Conservation (phyloP, 768 basidiomycete species). For the Boletus sp. region DNA sequence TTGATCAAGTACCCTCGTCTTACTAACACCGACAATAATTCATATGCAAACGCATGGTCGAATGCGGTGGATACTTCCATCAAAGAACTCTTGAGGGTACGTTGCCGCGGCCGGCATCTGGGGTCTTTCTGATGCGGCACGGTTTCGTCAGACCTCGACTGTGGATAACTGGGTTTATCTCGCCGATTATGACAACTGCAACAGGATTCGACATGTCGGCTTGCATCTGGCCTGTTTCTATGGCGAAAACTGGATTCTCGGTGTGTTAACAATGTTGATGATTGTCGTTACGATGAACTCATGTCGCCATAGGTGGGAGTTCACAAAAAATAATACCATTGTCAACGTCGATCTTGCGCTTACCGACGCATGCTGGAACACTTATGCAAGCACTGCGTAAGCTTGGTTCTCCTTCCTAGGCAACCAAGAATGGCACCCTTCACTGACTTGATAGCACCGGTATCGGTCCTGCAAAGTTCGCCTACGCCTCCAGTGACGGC, state of each 20-base stretch:
- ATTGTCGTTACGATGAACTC: background rate
- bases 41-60: too few species aligned
- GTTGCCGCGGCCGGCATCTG: background rate
- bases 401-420: slow-evolving; percentile 13
- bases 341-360: slow-evolving; percentile 58
- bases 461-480: slow-evolving; percentile 73
- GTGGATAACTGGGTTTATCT: slow-evolving; percentile 62
- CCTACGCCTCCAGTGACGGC: slow-evolving; percentile 61
- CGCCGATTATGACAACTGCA: slow-evolving; percentile 55
- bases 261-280: slow-evolving; percentile 28
- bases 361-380: slow-evolving; percentile 78
- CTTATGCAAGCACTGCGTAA: slow-evolving; percentile 69
- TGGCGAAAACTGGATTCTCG: slow-evolving; percentile 76
- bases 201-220: slow-evolving; percentile 54
- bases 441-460: slow-evolving; percentile 49
- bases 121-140: background rate
- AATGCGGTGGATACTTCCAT: slow-evolving; percentile 79
- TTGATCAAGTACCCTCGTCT: too few species aligned
- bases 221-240: slow-evolving; percentile 76
- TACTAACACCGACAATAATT: too few species aligned
- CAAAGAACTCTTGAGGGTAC: slow-evolving; percentile 51
- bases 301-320: slow-evolving; percentile 51
- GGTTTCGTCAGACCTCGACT: slow-evolving; percentile 52
- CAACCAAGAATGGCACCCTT: background rate
- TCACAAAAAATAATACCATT: slow-evolving; percentile 71